Evolutionary conservation across 2,329 filamentous ascomycete genomes (phyloP).

Genomic region (Aspergillus fumigatus): DNA sequence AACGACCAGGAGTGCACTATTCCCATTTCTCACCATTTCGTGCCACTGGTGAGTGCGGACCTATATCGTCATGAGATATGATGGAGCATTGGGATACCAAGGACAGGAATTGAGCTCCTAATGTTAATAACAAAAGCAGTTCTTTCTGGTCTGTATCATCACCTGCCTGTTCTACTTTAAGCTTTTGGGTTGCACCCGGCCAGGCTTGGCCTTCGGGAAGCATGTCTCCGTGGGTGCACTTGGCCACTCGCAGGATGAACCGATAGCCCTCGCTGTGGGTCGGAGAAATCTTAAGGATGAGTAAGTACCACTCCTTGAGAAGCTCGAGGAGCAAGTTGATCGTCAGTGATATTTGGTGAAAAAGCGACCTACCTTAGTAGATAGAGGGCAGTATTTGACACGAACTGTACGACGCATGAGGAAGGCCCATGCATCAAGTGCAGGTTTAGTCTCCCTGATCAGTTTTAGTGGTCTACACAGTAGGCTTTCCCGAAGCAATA

Average conservation of each 20-base stretch:
- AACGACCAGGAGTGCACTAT: neutral
- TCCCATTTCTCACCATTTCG: neutral
- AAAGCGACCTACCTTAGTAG: neutral
- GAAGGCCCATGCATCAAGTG: neutral
- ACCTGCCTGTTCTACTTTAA: conserved; percentile 4
- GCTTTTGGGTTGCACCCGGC: conserved; percentile 8
- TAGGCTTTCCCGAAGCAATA: no score
- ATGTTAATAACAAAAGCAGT: neutral
- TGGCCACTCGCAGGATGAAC: no score
- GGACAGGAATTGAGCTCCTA: neutral
- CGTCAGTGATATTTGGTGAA: neutral
- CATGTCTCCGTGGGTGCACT: neutral
- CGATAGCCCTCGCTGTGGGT: neutral
- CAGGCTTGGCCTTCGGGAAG: conserved; percentile 1
- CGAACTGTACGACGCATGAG: neutral
- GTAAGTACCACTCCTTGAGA: no score
- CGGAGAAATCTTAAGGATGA: neutral
- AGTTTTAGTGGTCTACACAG: neutral
- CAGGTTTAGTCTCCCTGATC: neutral
- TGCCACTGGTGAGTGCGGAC: neutral
- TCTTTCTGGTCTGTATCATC: neutral
- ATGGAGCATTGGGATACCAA: neutral
- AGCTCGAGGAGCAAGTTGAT: neutral
- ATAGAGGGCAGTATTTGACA: neutral
- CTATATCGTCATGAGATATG: neutral